Conservation (phyloP, 2,329 filamentous ascomycete genomes). For the Neurospora sp. region DNA sequence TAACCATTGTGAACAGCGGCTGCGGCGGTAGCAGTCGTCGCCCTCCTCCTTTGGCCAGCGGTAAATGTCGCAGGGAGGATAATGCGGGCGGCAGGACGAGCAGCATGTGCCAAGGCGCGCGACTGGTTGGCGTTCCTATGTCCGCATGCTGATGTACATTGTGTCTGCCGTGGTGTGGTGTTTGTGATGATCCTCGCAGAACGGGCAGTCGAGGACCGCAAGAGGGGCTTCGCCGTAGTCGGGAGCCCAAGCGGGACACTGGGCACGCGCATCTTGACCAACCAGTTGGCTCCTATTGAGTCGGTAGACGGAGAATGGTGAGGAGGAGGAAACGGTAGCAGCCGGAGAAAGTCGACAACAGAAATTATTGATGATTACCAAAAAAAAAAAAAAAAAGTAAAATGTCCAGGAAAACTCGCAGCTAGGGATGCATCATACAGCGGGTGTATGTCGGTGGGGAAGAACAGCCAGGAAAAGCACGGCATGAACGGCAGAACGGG, state of each 20-base stretch:
- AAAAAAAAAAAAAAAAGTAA: not conserved
- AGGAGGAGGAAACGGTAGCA: not conserved
- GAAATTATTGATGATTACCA: not conserved
- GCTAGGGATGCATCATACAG: not conserved
- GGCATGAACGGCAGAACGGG: not conserved
- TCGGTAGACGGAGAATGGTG: not conserved
- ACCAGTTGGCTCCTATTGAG: not conserved
- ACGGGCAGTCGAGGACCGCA: not conserved
- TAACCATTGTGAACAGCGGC: constrained; percentile 12
- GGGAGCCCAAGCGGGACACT: not conserved
- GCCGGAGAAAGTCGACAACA: not conserved
- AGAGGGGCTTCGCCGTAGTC: not conserved
- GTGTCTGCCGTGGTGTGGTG: constrained; percentile 7
- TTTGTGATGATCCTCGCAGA: constrained; percentile 3
- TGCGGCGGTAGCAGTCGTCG: constrained; percentile 10
- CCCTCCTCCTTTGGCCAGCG: constrained; percentile 11
- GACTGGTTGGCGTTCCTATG: not conserved
- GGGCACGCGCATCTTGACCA: constrained; percentile 5
- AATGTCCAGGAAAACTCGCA: not conserved
- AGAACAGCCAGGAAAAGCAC: not conserved
- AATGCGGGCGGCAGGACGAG: constrained; percentile 6
- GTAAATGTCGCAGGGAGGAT: constrained; percentile 9
- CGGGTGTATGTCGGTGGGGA: not conserved
- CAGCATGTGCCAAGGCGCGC: not conserved
- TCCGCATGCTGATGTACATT: constrained; percentile 12